Evolutionary conservation across 495 filamentous ascomycete genomes (phyloP), one percentile per base, ranked within the genome.

Genomic region (Penicillium salamii): DNA sequence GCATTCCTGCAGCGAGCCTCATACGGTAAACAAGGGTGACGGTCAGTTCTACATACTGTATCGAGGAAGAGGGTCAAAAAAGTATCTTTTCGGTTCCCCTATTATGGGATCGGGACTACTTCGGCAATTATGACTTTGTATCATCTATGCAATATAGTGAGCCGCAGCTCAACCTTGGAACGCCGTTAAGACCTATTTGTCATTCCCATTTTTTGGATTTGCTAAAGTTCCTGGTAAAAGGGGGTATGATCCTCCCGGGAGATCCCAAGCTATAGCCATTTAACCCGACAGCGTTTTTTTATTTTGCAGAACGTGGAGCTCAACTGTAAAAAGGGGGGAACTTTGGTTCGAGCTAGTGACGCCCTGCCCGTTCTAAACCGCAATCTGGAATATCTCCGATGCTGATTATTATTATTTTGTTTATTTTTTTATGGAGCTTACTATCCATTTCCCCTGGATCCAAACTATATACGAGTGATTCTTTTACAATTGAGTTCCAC

Each of bases 321-420:
- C 23, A 26, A 26, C 23, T 8, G 23, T 24, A 23, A 42, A 29
- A 40, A 36, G 28, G 44, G 23, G 48, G 31, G 7, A 9, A 46
- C 11, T 34, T 48, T 19, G 26, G 42, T 28, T 54, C 29, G 34
- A 32, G 44, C 39, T 56, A 62, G 46, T 29, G 59, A 41, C 52
- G 38, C 28, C 42, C 15, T 43, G 49, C 33, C 31, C 37, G 51
- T 54, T 52, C 61, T 61, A 61, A 52, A 40, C 61, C 58, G 35
- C 34, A 55, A 61, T 58, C 54, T 56, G 61, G 46, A 64, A 64
- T 52, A 55, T 34, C 58, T 59, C 61, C 61, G 61, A 15, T 28
- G 32, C 7, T 13, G n/a, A n/a, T n/a, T n/a, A n/a, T n/a, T n/a
- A n/a, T n/a, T n/a, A n/a, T n/a, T n/a, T n/a, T n/a, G n/a, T n/a